A percentile compares a stretch with the other conserved stretches of the same genome.
These are phyloP conservation scores for Clarireedia homoeocarpa DNA, from an alignment of 2,329 filamentous ascomycete genomes.

Conservation along the genomic window DNA sequence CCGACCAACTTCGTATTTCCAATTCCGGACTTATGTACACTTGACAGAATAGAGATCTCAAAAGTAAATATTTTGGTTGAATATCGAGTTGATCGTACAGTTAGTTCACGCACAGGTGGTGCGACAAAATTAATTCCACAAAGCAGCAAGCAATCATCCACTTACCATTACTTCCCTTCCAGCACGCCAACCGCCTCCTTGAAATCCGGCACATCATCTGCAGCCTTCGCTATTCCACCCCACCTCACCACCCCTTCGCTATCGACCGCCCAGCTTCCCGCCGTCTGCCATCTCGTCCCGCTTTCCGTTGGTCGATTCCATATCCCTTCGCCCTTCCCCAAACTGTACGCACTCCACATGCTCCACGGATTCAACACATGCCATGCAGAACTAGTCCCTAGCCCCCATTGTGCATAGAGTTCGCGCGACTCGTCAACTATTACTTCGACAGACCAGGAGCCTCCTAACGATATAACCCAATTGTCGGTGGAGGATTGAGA, in stretches of 20 bases:
- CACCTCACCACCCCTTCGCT: conserved; percentile 44
- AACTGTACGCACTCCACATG: conserved; percentile 48
- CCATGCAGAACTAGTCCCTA: conserved; percentile 50
- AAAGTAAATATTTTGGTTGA: too few relatives aligned
- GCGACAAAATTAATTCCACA: too few relatives aligned
- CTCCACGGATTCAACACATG: conserved; percentile 53
- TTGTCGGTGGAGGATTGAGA: conserved; percentile 45
- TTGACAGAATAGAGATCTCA: too few relatives aligned
- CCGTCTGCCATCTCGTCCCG: conserved; percentile 61
- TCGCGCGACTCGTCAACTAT: conserved; percentile 53
- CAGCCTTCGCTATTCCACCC: conserved; percentile 38
- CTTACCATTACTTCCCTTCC: neutral
- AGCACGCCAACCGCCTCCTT: conserved; percentile 30
- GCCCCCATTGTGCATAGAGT: conserved; percentile 57
- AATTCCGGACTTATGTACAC: too few relatives aligned
- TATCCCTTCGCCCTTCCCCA: conserved; percentile 56
- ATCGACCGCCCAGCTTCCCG: conserved; percentile 57
- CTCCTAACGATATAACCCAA: conserved; percentile 23
- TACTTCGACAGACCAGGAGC: conserved; percentile 41
- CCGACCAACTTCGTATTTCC: too few relatives aligned
- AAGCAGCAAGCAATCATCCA: too few relatives aligned
- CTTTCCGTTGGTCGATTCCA: conserved; percentile 58
- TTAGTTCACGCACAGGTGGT: too few relatives aligned
- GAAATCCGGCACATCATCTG: conserved; percentile 49
- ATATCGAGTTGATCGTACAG: too few relatives aligned